Evolutionary conservation across 495 filamentous ascomycete species (phyloP).

Genomic region (Penicillium ochrochloron): DNA sequence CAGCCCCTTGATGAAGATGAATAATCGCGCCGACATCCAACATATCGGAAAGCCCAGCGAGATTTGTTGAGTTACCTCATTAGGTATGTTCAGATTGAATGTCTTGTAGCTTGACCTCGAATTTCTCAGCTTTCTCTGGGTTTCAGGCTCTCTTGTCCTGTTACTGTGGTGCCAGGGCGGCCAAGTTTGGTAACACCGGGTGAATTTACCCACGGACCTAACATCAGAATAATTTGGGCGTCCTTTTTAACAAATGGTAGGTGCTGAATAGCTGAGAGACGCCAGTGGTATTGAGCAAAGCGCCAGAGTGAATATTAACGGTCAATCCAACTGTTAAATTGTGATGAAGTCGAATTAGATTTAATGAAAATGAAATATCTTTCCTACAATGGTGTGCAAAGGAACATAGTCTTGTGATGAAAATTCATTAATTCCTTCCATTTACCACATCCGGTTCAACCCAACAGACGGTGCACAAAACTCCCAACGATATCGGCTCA

Average conservation of each 20-base stretch:
- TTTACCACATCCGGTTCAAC: not conserved
- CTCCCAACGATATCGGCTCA: not conserved
- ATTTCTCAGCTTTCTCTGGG: too few relatives aligned
- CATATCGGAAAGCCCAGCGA: not conserved
- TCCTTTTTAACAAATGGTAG: too few relatives aligned
- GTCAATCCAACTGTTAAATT: not conserved
- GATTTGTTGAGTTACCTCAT: not conserved
- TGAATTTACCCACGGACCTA: too few relatives aligned
- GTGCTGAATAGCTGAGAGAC: too few relatives aligned
- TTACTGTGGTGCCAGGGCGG: too few relatives aligned
- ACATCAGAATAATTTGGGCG: too few relatives aligned
- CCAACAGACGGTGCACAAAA: not conserved
- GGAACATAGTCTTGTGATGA: not conserved
- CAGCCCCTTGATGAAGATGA: not conserved
- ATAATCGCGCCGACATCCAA: not conserved
- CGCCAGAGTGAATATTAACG: not conserved
- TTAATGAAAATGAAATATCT: not conserved
- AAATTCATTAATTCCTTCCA: not conserved
- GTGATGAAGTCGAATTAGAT: not conserved
- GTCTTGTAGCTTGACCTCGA: too few relatives aligned
- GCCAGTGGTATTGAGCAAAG: not conserved
- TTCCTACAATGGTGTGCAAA: not conserved
- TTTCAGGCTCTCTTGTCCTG: too few relatives aligned
- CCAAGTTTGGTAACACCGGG: too few relatives aligned
- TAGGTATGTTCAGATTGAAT: not conserved